These are phyloP conservation scores for Climacium dendroides DNA, from an alignment of 225 moss, liverwort and hornwort species.

Conservation along the genomic window DNA sequence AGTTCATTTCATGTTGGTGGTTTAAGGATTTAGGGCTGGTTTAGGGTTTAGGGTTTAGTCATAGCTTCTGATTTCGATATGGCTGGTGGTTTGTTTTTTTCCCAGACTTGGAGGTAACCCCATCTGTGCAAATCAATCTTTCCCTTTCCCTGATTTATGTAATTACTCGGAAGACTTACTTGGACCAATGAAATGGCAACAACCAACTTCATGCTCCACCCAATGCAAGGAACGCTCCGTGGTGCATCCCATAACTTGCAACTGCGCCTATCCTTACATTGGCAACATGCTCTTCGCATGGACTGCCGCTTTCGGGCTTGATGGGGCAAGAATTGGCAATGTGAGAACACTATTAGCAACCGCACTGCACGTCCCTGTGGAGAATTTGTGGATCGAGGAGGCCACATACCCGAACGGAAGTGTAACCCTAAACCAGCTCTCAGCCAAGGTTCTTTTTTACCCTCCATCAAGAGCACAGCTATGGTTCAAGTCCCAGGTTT, in stretches of 20 bases:
- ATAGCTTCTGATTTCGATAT: not conserved
- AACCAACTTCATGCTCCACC: conserved; percentile 4
- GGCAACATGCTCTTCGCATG: conserved; percentile 27
- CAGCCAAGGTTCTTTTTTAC: conserved; percentile 7
- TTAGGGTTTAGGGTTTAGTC: no score
- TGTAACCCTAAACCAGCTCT: not conserved
- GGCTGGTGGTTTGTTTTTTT: not conserved
- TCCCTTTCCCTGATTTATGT: conserved; percentile 16
- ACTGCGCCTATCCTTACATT: conserved; percentile 29
- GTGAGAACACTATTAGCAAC: conserved; percentile 4
- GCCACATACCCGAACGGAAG: not conserved
- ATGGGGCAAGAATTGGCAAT: conserved; percentile 24
- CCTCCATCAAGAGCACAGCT: not conserved
- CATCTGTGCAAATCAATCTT: conserved; percentile 28
- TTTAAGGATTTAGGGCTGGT: no score
- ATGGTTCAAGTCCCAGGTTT: conserved; percentile 8
- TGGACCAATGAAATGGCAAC: conserved; percentile 18
- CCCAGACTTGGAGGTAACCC: conserved; percentile 37
- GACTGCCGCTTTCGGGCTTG: conserved; percentile 8
- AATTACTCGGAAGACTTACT: not conserved
- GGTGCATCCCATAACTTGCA: conserved; percentile 16
- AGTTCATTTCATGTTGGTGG: not conserved
- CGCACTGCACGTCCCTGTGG: not conserved
- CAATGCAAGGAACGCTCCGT: not conserved
- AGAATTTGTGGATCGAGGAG: conserved; percentile 14